These are phyloP conservation scores for Cornus florida DNA, from an alignment of 148 eudicot species.

Conservation along the genomic window DNA sequence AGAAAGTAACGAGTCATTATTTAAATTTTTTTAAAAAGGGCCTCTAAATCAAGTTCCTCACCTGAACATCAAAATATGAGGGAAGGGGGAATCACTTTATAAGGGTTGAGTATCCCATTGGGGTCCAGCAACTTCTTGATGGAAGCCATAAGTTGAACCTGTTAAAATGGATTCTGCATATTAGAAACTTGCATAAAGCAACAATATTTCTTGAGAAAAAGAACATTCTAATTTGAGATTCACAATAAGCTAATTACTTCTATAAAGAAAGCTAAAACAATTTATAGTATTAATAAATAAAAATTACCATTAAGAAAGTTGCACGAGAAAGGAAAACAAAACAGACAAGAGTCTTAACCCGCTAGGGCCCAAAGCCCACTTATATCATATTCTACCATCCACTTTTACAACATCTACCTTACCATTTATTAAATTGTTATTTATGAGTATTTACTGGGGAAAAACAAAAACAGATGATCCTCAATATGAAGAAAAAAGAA, in stretches of 20 bases:
- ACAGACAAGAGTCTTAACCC: neutral
- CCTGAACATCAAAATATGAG: slow-evolving; percentile 33
- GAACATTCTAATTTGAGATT: neutral
- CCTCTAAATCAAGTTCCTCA: slow-evolving; percentile 3
- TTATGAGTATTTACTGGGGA: too few relatives aligned
- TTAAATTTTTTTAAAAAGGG: neutral
- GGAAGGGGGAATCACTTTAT: slow-evolving; percentile 83
- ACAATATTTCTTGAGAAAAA: neutral
- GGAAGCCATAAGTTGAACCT: slow-evolving; percentile 84
- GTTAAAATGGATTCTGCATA: slow-evolving; percentile 7
- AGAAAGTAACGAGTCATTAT: neutral
- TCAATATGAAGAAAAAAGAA: neutral
- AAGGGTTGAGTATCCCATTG: slow-evolving; percentile 83
- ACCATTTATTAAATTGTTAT: too few relatives aligned
- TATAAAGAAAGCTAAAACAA: neutral
- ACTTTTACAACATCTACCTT: too few relatives aligned
- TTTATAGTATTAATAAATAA: too few relatives aligned
- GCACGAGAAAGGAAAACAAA: neutral
- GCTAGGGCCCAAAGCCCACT: too few relatives aligned
- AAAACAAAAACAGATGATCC: too few relatives aligned
- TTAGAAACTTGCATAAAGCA: neutral
- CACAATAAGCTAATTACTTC: neutral
- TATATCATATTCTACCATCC: too few relatives aligned
- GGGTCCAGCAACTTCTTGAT: slow-evolving; percentile 86
- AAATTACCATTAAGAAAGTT: too few relatives aligned